Evolutionary conservation across 805 yeast species (phyloP).

Genomic region (Lipomyces kockii): DNA sequence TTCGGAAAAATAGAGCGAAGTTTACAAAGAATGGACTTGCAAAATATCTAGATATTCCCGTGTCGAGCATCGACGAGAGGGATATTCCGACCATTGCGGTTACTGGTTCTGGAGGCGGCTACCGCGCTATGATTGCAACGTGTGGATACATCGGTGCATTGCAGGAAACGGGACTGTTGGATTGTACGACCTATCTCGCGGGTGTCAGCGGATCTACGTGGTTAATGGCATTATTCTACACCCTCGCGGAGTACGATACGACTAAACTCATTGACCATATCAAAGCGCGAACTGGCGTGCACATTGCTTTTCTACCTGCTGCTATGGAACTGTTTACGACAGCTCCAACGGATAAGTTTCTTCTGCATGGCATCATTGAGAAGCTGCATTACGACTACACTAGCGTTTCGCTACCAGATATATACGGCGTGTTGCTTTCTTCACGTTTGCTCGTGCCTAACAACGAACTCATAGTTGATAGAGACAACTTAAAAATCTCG

Average conservation of each 20-base stretch:
- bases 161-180: slow-evolving; percentile 34
- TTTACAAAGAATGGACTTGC: slow-evolving; percentile 33
- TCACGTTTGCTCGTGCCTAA: slow-evolving; percentile 36
- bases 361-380: slow-evolving; percentile 36
- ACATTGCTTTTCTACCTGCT: slow-evolving; percentile 36
- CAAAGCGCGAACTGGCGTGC: slow-evolving; percentile 31
- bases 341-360: slow-evolving; percentile 36
- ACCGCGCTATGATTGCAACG: slow-evolving; percentile 38
- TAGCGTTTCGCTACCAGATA: slow-evolving; percentile 30
- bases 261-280: slow-evolving; percentile 28
- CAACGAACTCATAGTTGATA: slow-evolving; percentile 25
- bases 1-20: slow-evolving; percentile 25
- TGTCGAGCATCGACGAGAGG: slow-evolving; percentile 30
- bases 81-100: slow-evolving; percentile 39
- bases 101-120: slow-evolving; percentile 41
- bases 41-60: slow-evolving; percentile 30
- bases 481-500: slow-evolving; percentile 34
- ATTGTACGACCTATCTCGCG: slow-evolving; percentile 38
- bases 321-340: slow-evolving; percentile 32
- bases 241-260: slow-evolving; percentile 30
- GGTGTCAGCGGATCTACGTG: slow-evolving; percentile 41
- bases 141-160: slow-evolving; percentile 37
- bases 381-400: slow-evolving; percentile 26
- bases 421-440: slow-evolving; percentile 37
- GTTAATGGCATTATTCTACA: slow-evolving; percentile 36